A percentile compares a stretch with the other conserved stretches of the same genome.
These are phyloP conservation scores for Teunomyces pallodes DNA, from an alignment of 805 yeast genomes.

Conservation along the genomic window DNA sequence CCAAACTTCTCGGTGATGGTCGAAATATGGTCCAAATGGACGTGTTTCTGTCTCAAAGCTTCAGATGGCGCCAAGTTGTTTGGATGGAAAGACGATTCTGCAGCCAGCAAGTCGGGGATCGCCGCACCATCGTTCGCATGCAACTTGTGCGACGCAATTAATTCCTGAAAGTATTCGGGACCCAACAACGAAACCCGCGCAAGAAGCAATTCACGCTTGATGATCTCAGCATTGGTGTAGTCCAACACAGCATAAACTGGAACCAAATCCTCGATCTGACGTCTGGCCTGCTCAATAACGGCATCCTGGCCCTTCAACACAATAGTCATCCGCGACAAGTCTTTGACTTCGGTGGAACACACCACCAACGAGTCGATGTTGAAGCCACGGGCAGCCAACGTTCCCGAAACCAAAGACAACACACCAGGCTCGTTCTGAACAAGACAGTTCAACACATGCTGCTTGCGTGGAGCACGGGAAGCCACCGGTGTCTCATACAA, in stretches of 20 bases:
- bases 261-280: constrained; percentile 96
- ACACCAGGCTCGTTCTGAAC: constrained; percentile 99
- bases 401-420: constrained; percentile 86
- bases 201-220: constrained; percentile 84
- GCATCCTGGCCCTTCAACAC: constrained; percentile 93
- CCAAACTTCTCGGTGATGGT: constrained; percentile 84
- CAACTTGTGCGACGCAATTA: constrained; percentile 78
- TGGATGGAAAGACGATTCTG: constrained; percentile 70
- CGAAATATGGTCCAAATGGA: constrained; percentile 81
- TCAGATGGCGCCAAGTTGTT: constrained; percentile 85
- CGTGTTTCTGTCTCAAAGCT: constrained; percentile 90
- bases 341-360: constrained; percentile 93
- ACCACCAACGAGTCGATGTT: constrained; percentile 97
- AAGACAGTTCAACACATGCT: constrained; percentile 92
- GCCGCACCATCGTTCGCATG: constrained; percentile 38
- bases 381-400: constrained; percentile 97
- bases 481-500: constrained; percentile 85
- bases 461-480: constrained; percentile 60
- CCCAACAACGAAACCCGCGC: constrained; percentile 93
- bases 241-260: constrained; percentile 98
- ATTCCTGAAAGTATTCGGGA: constrained; percentile 96
- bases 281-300: constrained; percentile 94
- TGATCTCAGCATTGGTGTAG: constrained; percentile 85
- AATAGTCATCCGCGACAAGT: constrained; percentile 94
- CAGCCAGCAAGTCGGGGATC: constrained; percentile 43